These are phyloP conservation scores for Leccinum boreale DNA, from an alignment of 768 basidiomycete species.

Conservation along the genomic window DNA sequence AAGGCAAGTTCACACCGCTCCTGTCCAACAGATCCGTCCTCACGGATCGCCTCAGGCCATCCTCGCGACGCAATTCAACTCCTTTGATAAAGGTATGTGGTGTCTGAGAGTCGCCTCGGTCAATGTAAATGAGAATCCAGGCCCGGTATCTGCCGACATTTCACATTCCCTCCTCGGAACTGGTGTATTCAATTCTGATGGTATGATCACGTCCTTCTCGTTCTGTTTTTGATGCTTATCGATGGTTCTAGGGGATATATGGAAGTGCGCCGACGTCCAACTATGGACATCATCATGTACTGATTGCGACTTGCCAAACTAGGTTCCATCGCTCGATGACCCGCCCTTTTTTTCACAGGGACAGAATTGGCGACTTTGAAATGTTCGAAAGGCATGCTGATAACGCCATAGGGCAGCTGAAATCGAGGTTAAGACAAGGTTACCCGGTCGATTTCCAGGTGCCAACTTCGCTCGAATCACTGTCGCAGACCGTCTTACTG, in stretches of 20 bases:
- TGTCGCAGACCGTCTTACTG: neutral
- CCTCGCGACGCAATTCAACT: constrained; percentile 43
- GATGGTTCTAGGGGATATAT: constrained; percentile 43
- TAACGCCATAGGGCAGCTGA: constrained; percentile 44
- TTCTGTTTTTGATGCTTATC: neutral
- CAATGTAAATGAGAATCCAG: constrained; percentile 21
- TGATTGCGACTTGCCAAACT: neutral
- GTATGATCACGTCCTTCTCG: constrained; percentile 21
- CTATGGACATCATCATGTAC: neutral
- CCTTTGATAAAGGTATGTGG: constrained; percentile 38
- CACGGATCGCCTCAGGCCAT: constrained; percentile 31
- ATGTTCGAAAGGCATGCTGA: constrained; percentile 51
- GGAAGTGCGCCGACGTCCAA: constrained; percentile 43
- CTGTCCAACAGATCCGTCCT: neutral
- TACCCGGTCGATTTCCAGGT: constrained; percentile 59
- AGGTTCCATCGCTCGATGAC: constrained; percentile 61
- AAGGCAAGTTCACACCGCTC: constrained; percentile 25
- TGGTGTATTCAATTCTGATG: constrained; percentile 61
- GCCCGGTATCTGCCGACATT: constrained; percentile 10
- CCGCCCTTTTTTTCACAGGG: constrained; percentile 57
- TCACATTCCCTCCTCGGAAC: constrained; percentile 44
- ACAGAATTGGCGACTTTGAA: constrained; percentile 53
- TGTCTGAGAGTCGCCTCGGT: constrained; percentile 7
- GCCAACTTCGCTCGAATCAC: neutral
- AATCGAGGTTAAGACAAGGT: constrained; percentile 41